Conservation (phyloP, 257 asterid genomes). For the Asclepias syriaca region DNA sequence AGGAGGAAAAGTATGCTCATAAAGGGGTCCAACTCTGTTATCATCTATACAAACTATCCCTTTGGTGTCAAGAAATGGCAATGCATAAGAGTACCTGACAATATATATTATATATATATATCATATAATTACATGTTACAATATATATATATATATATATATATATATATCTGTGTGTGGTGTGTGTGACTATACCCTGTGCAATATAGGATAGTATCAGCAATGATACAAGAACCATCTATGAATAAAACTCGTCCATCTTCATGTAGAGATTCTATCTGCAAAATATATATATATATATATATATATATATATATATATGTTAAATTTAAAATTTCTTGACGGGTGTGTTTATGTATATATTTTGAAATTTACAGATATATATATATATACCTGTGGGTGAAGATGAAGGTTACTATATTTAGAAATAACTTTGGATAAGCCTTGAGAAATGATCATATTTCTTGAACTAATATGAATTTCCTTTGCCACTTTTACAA, state of each 20-base stretch:
- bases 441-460: conserved; percentile 48
- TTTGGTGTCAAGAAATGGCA: conserved; percentile 95
- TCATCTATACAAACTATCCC: conserved; percentile 71
- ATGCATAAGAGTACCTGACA: conserved; percentile 73
- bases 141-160: too few relatives aligned
- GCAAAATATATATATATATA: too few relatives aligned
- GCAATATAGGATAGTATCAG: conserved; percentile 79
- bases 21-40: conserved; percentile 87
- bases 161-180: too few relatives aligned
- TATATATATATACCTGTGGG: conserved; percentile 42
- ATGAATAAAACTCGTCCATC: conserved; percentile 62
- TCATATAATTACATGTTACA: too few relatives aligned
- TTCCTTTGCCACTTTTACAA: conserved; percentile 69
- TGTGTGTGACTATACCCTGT: conserved; percentile 46
- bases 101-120: too few relatives aligned
- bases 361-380: not conserved
- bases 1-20: conserved; percentile 92
- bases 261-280: conserved; percentile 73
- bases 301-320: too few relatives aligned
- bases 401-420: conserved; percentile 47
- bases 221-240: conserved; percentile 52
- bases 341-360: too few relatives aligned
- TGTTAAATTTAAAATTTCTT: too few relatives aligned
- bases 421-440: conserved; percentile 63
- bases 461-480: conserved; percentile 59